These are phyloP conservation scores for Dactylellina cionopaga DNA, from an alignment of 2,329 filamentous ascomycete species.

Conservation along the genomic window DNA sequence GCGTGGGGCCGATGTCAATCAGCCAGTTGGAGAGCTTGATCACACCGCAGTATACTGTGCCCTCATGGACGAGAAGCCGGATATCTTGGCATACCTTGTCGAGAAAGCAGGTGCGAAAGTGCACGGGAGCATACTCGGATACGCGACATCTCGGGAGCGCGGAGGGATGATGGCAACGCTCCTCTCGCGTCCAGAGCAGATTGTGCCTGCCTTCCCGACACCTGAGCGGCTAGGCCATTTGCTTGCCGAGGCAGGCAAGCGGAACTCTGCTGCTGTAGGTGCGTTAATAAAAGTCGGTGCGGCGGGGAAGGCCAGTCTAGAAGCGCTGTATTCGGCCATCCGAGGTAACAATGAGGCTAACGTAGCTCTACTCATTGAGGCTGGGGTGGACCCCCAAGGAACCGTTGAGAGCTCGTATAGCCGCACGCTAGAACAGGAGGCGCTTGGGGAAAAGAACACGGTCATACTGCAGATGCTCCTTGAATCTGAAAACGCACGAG, in stretches of 20 bases:
- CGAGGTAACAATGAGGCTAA: background rate
- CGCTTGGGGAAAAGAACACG: slow-evolving; percentile 1
- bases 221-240: background rate
- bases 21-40: background rate
- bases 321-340: slow-evolving; percentile 1
- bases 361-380: background rate
- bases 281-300: slow-evolving; percentile 2
- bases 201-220: background rate
- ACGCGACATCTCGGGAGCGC: slow-evolving; percentile 2
- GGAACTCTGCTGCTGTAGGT: background rate
- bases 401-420: background rate
- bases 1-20: slow-evolving; percentile 21
- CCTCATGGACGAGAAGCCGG: slow-evolving; percentile 7
- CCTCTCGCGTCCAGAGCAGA: slow-evolving; percentile 10
- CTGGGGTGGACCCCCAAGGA: background rate
- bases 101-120: slow-evolving; percentile 5
- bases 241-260: background rate
- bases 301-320: background rate
- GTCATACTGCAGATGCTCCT: slow-evolving; percentile 5
- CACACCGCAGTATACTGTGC: slow-evolving; percentile 5
- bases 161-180: slow-evolving; percentile 22
- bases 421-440: background rate
- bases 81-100: background rate
- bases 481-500: slow-evolving; percentile 9
- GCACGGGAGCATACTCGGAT: background rate